These are phyloP conservation scores for Fraxinus nigra DNA, from an alignment of 305 asterid species.

Conservation along the genomic window DNA sequence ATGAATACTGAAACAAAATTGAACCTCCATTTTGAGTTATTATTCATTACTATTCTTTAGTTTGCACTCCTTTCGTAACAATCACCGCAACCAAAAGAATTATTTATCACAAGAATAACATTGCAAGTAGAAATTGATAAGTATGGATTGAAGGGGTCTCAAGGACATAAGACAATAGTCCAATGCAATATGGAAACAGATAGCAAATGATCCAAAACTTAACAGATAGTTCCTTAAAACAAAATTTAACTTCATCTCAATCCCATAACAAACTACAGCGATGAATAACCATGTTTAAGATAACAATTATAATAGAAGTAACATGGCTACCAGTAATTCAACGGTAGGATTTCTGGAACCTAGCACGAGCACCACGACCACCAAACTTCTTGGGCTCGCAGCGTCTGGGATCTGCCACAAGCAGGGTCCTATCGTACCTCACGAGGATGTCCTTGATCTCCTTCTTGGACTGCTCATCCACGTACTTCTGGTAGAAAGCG, in stretches of 20 bases:
- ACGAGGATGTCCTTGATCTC: slow-evolving; percentile 65
- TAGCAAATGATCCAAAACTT: background rate
- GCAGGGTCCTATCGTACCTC: slow-evolving; percentile 68
- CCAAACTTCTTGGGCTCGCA: slow-evolving; percentile 93
- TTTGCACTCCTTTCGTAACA: background rate
- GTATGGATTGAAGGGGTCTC: background rate
- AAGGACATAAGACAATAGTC: background rate
- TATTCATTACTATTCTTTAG: background rate
- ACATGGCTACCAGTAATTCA: slow-evolving; percentile 4
- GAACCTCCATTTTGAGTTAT: no score
- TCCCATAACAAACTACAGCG: background rate
- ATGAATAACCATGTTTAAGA: background rate
- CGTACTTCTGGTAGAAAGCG: slow-evolving; percentile 70
- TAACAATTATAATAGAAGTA: background rate
- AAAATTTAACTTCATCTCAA: background rate
- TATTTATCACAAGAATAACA: background rate
- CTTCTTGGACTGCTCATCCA: slow-evolving; percentile 69
- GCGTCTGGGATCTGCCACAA: slow-evolving; percentile 79
- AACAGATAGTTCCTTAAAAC: background rate
- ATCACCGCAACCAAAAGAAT: background rate
- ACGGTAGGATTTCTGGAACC: slow-evolving; percentile 75
- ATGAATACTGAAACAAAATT: background rate
- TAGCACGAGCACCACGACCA: slow-evolving; percentile 79
- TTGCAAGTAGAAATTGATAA: background rate
- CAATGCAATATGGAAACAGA: background rate